Conservation (phyloP, 345 rosid genomes). For the Cardamine resedifolia region DNA sequence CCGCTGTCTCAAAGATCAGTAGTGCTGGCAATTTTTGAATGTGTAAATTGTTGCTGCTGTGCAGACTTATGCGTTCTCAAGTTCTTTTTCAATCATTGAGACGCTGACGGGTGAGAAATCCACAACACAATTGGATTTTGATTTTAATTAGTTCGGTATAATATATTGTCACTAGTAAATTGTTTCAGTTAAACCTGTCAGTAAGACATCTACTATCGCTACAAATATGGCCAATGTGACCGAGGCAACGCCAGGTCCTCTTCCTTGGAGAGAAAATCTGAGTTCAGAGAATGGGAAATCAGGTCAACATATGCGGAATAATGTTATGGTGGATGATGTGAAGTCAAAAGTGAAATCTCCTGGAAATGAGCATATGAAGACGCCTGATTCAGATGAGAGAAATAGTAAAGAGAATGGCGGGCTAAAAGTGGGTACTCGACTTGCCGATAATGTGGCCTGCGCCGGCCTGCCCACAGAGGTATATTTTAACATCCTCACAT, state of each 20-base stretch:
- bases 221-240: constrained; percentile 41
- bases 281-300: constrained; percentile 53
- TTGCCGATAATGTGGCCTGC: constrained; percentile 46
- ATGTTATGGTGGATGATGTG: constrained; percentile 38
- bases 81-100: constrained; percentile 88
- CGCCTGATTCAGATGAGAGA: constrained; percentile 37
- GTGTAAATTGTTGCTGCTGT: constrained; percentile 28
- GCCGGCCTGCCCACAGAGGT: constrained; percentile 82
- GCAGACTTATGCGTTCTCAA: constrained; percentile 96
- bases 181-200: constrained; percentile 54
- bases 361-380: constrained; percentile 45
- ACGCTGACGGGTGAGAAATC: constrained; percentile 73
- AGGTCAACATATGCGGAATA: constrained; percentile 40
- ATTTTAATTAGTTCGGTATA: not conserved
- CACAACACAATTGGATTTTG: constrained; percentile 13
- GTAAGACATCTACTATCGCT: constrained; percentile 56
- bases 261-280: constrained; percentile 44
- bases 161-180: constrained; percentile 13
- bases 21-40: constrained; percentile 14
- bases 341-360: constrained; percentile 38
- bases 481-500: constrained; percentile 11
- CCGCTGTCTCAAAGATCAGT: constrained; percentile 6
- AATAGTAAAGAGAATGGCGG: constrained; percentile 46
- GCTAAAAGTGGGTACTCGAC: constrained; percentile 41
- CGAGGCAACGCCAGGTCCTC: constrained; percentile 43